Evolutionary conservation across 2,329 filamentous ascomycete genomes (phyloP).

Genomic region (Scedosporium aurantiacum): DNA sequence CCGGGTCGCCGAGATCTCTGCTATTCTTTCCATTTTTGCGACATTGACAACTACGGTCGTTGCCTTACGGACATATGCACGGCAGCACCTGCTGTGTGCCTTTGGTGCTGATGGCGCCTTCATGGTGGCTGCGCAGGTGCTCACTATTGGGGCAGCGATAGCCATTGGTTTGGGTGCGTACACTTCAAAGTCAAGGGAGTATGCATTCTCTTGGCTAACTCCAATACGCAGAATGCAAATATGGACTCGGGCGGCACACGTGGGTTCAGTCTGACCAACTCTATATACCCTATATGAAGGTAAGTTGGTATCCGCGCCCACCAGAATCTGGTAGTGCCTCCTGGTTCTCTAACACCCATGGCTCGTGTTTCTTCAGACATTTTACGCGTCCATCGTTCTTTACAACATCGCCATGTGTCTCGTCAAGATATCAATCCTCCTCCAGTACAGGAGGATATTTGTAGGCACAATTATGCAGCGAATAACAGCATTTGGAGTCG

Average conservation of each 20-base stretch:
- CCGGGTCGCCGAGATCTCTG: slow-evolving; percentile 12
- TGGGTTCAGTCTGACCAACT: slow-evolving; percentile 11
- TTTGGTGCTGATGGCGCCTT: slow-evolving; percentile 16
- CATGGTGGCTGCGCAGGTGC: slow-evolving; percentile 13
- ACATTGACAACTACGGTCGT: slow-evolving; percentile 14
- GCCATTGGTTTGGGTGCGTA: slow-evolving; percentile 16
- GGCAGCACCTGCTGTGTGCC: slow-evolving; percentile 12
- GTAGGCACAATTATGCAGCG: slow-evolving; percentile 14
- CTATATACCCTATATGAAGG: slow-evolving; percentile 14
- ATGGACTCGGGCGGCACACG: slow-evolving; percentile 15
- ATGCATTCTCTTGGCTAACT: background rate
- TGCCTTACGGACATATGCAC: slow-evolving; percentile 13
- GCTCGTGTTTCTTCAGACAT: slow-evolving; percentile 13
- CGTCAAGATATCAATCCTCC: slow-evolving; percentile 25
- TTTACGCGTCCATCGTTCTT: slow-evolving; percentile 21
- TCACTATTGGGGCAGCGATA: slow-evolving; percentile 13
- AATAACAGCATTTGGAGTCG: slow-evolving; percentile 15
- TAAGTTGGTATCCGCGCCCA: slow-evolving; percentile 5
- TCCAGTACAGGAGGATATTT: slow-evolving; percentile 29
- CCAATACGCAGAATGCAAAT: slow-evolving; percentile 13
- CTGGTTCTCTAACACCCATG: too few relatives aligned
- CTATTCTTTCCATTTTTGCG: slow-evolving; percentile 14
- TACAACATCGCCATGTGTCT: slow-evolving; percentile 22
- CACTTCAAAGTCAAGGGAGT: background rate
- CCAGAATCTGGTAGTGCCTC: background rate